Conservation (phyloP, 2,329 filamentous ascomycete species). For the Fusarium secorum region DNA sequence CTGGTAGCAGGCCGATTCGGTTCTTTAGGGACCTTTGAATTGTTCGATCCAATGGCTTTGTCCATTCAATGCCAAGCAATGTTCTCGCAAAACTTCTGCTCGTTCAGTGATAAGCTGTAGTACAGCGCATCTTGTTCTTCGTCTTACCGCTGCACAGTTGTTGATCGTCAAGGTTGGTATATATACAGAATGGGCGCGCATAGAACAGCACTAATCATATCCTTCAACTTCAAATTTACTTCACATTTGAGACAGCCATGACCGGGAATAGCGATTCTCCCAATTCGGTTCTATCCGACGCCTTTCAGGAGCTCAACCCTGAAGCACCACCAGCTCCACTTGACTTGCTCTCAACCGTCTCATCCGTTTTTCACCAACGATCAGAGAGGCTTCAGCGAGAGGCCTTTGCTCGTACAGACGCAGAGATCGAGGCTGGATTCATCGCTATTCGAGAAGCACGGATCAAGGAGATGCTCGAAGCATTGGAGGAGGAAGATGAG, state of each 20-base stretch:
- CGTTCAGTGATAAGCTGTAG: neutral
- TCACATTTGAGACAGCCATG: neutral
- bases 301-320: neutral
- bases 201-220: neutral
- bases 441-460: neutral
- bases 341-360: slow-evolving; percentile 19
- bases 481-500: neutral
- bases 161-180: neutral
- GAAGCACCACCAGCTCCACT: slow-evolving; percentile 8
- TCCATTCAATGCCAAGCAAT: neutral
- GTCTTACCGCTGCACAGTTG: neutral
- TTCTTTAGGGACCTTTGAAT: neutral
- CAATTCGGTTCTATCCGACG: neutral
- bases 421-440: neutral
- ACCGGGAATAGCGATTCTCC: neutral
- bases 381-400: neutral
- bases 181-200: neutral
- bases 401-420: neutral
- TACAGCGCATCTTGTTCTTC: neutral
- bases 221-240: neutral
- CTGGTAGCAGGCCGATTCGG: neutral
- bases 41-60: neutral
- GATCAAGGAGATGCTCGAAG: neutral
- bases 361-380: slow-evolving; percentile 7
- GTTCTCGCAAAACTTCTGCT: neutral